Evolutionary conservation across 192 early-diverging fungal genomes (phyloP).

Genomic region (Umbelopsis sp.): DNA sequence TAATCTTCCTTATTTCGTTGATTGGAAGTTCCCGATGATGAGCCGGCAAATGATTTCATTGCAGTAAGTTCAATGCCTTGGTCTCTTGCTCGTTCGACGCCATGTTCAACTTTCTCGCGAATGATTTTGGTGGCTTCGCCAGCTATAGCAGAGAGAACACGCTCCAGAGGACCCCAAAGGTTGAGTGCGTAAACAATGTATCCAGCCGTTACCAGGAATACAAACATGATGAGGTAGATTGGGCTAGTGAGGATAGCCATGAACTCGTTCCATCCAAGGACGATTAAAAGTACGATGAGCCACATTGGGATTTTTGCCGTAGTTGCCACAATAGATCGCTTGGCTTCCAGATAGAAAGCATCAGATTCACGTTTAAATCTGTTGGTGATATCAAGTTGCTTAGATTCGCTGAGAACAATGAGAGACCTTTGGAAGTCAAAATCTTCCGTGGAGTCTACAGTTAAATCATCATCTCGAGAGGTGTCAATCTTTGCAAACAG

Average conservation of each 20-base stretch:
- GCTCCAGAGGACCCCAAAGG: conserved; percentile 66
- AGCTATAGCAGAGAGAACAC: conserved; percentile 38
- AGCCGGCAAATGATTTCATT: not conserved
- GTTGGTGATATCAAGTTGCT: conserved; percentile 70
- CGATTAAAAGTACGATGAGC: conserved; percentile 75
- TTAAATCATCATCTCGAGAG: conserved; percentile 34
- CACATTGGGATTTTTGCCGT: conserved; percentile 86
- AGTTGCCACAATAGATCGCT: conserved; percentile 88
- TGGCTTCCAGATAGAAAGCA: conserved; percentile 92
- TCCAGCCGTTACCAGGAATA: conserved; percentile 57
- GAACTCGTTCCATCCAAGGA: conserved; percentile 97
- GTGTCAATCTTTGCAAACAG: conserved; percentile 77
- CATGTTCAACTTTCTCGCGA: conserved; percentile 32
- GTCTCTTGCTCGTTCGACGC: conserved; percentile 31
- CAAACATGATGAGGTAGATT: conserved; percentile 71
- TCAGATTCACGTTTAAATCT: conserved; percentile 91
- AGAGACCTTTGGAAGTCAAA: conserved; percentile 66
- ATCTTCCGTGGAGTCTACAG: conserved; percentile 45
- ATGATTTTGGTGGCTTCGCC: conserved; percentile 44
- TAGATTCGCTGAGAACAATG: conserved; percentile 59
- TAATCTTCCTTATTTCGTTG: conserved; percentile 2
- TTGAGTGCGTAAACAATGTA: conserved; percentile 67
- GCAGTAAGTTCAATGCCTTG: conserved; percentile 20
- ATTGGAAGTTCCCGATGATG: not conserved
- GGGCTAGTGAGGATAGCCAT: conserved; percentile 84